Evolutionary conservation across 179 eudicot species (phyloP).

Genomic region (Corrigiola litoralis): DNA sequence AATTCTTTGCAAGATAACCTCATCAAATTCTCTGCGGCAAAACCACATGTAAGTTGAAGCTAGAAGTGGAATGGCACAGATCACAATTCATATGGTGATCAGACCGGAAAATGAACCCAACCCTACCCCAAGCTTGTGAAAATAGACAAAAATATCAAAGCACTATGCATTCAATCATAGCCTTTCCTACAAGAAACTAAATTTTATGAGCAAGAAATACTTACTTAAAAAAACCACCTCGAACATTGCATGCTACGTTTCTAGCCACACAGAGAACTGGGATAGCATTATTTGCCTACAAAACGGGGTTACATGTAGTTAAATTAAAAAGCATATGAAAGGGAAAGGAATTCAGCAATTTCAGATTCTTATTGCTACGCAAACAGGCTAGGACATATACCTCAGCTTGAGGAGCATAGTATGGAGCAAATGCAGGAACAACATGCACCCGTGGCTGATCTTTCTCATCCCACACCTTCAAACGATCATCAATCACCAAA

Average conservation of each 20-base stretch:
- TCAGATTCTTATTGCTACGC: background rate
- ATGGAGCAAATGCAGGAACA: constrained; percentile 99
- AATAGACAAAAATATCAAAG: background rate
- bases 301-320: constrained; percentile 2
- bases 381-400: constrained; percentile 32
- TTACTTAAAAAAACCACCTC: constrained; percentile 99
- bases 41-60: constrained; percentile 15
- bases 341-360: background rate
- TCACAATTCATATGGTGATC: background rate
- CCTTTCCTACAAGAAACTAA: too few species aligned
- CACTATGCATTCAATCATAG: background rate
- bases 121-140: background rate
- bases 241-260: constrained; percentile 96
- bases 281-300: constrained; percentile 77
- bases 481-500: constrained; percentile 95
- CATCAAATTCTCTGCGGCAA: constrained; percentile 83
- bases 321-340: background rate
- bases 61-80: background rate
- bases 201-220: too few species aligned
- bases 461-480: constrained; percentile 96
- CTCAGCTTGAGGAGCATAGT: constrained; percentile 98
- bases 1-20: constrained; percentile 64
- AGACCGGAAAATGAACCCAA: background rate
- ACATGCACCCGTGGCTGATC: constrained; percentile 99
- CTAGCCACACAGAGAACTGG: constrained; percentile 95